These are phyloP conservation scores for Rugonectria rugulosa DNA, from an alignment of 2,329 filamentous ascomycete genomes.

Conservation along the genomic window DNA sequence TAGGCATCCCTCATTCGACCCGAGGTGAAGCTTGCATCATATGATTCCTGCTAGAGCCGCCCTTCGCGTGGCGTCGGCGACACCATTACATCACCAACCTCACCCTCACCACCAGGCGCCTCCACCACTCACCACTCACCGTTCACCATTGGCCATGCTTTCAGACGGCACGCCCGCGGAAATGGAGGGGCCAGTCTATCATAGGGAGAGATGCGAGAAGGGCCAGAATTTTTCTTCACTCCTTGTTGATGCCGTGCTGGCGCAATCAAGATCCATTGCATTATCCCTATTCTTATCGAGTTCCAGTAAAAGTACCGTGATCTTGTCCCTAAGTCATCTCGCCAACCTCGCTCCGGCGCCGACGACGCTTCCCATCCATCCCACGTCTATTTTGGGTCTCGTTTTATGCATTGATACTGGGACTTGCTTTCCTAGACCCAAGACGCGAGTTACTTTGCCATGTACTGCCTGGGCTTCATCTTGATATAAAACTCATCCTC, in stretches of 20 bases:
- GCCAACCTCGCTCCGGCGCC: conserved; percentile 16
- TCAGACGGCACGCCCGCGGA: neutral
- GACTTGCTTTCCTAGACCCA: neutral
- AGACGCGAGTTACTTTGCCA: neutral
- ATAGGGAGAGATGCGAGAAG: neutral
- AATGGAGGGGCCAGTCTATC: neutral
- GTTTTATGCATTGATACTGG: conserved; percentile 5
- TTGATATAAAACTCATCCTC: conserved; percentile 37
- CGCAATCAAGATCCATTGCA: conserved; percentile 15
- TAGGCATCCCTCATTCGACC: conserved; percentile 7
- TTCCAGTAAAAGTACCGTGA: conserved; percentile 17
- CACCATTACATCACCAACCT: conserved; percentile 39
- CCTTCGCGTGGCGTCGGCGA: conserved; percentile 28
- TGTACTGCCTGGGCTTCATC: too few species aligned
- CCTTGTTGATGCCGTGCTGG: conserved; percentile 2
- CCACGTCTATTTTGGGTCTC: conserved; percentile 14
- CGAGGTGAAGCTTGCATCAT: conserved; percentile 34
- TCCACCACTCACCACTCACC: neutral
- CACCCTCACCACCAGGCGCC: conserved; percentile 1
- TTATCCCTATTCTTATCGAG: conserved; percentile 4
- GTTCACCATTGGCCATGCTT: conserved; percentile 6
- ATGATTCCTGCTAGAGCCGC: conserved; percentile 36
- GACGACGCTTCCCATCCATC: conserved; percentile 12
- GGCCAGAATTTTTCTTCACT: too few species aligned
- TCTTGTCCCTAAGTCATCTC: conserved; percentile 5